These are phyloP conservation scores for Pseudoscleropodium purum DNA, from an alignment of 225 moss, liverwort and hornwort genomes.

Conservation along the genomic window DNA sequence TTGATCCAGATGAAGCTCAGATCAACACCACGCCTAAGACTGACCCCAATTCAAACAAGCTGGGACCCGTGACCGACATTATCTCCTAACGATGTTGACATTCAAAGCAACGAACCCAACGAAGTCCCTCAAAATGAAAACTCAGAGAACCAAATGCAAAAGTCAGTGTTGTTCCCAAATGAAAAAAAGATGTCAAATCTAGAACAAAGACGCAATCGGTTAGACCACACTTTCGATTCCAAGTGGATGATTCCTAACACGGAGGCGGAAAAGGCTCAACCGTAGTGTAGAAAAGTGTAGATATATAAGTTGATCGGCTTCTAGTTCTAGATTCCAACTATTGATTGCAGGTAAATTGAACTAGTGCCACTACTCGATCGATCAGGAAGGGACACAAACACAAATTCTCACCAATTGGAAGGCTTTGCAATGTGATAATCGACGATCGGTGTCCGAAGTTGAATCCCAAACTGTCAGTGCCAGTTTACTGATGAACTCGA, in stretches of 20 bases:
- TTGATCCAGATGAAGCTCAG: neutral
- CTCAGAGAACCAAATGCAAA: neutral
- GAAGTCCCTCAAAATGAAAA: neutral
- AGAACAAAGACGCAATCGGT: neutral
- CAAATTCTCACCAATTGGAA: neutral
- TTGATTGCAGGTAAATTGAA: neutral
- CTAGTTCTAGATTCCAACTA: neutral
- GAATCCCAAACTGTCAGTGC: neutral
- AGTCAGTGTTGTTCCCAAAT: neutral
- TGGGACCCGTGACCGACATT: neutral
- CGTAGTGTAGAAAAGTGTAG: too few relatives aligned
- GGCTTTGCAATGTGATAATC: neutral
- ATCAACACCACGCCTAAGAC: neutral
- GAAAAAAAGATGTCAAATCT: neutral
- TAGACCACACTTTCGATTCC: neutral
- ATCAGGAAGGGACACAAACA: neutral
- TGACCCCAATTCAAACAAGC: neutral
- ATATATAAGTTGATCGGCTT: neutral
- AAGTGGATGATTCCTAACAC: neutral
- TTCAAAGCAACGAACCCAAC: neutral
- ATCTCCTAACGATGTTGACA: neutral
- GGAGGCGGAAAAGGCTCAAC: neutral
- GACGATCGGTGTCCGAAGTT: neutral
- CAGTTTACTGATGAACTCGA: too few relatives aligned
- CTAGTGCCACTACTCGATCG: neutral